phyloP scores from a whole-genome alignment of 139 green algal species.

The Volvox reticuliferus region DNA sequence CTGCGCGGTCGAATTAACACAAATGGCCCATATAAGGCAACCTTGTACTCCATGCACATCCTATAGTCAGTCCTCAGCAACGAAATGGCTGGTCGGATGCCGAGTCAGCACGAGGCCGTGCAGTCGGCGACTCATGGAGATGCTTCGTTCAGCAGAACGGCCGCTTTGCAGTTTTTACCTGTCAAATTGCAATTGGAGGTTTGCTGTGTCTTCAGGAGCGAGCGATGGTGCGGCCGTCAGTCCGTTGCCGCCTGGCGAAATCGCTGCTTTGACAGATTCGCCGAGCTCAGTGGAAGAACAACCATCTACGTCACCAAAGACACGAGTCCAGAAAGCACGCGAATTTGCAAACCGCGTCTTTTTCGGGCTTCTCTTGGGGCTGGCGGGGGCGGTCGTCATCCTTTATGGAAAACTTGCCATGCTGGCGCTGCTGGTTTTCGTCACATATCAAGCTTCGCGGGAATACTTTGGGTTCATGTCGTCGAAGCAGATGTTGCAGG shows the following conservation, averaged over 20 bases:
- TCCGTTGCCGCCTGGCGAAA: background rate
- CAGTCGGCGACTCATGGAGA: background rate
- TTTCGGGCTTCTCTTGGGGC: constrained; percentile 74
- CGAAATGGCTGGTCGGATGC: background rate
- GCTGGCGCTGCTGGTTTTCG: constrained; percentile 67
- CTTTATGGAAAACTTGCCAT: constrained; percentile 70
- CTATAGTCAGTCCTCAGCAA: background rate
- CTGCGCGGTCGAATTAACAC: background rate
- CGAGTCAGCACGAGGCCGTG: constrained; percentile 11
- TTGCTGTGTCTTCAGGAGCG: background rate
- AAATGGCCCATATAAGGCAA: constrained; percentile 25
- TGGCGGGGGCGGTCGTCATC: constrained; percentile 72
- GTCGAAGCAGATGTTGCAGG: constrained; percentile 70
- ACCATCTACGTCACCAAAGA: constrained; percentile 6
- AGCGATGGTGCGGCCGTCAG: constrained; percentile 10
- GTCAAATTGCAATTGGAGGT: background rate
- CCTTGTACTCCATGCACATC: constrained; percentile 37
- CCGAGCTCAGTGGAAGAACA: background rate
- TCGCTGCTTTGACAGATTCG: background rate
- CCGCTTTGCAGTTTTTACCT: background rate
- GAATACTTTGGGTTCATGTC: constrained; percentile 83
- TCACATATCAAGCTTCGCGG: constrained; percentile 79
- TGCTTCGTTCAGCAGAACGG: background rate
- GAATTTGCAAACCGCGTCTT: constrained; percentile 72
- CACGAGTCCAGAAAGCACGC: background rate